phyloP scores from a whole-genome alignment of 352 stramenopile species.

The Blastocystis sp. region DNA sequence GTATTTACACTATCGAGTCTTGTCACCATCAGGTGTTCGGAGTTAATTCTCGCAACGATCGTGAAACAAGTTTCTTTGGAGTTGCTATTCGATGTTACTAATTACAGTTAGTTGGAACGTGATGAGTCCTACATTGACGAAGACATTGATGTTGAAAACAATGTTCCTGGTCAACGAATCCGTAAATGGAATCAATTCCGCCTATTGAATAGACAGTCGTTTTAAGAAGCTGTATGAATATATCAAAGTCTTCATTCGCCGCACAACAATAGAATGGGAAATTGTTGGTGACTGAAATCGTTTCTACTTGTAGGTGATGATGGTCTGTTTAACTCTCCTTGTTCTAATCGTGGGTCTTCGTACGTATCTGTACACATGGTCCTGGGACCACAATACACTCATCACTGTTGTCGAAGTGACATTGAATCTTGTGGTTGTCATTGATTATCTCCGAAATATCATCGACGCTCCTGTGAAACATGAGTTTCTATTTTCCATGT shows the following conservation, averaged over 20 bases:
- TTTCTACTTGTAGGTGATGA: background rate
- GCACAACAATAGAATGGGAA: slow-evolving; percentile 7
- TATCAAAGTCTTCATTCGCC: background rate
- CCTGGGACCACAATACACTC: background rate
- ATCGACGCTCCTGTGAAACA: slow-evolving; percentile 37
- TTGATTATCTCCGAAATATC: slow-evolving; percentile 36
- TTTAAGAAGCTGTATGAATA: background rate
- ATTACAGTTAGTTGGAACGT: background rate
- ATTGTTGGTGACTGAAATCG: background rate
- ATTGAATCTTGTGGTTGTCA: slow-evolving; percentile 25
- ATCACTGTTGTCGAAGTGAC: slow-evolving; percentile 19
- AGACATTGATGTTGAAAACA: background rate
- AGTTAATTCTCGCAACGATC: background rate
- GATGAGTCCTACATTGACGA: background rate
- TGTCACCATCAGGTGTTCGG: background rate
- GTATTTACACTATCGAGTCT: background rate
- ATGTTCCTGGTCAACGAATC: background rate
- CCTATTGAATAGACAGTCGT: background rate
- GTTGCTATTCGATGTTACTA: background rate
- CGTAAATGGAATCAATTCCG: background rate
- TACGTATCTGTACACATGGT: slow-evolving; percentile 34
- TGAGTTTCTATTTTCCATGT: slow-evolving; percentile 44
- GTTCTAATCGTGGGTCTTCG: slow-evolving; percentile 29
- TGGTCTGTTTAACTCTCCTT: background rate
- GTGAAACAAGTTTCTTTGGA: background rate